A percentile compares a stretch with the other conserved stretches of the same genome.
These are phyloP conservation scores for Posidonia australis DNA, from an alignment of 106 monocot species.

Conservation along the genomic window DNA sequence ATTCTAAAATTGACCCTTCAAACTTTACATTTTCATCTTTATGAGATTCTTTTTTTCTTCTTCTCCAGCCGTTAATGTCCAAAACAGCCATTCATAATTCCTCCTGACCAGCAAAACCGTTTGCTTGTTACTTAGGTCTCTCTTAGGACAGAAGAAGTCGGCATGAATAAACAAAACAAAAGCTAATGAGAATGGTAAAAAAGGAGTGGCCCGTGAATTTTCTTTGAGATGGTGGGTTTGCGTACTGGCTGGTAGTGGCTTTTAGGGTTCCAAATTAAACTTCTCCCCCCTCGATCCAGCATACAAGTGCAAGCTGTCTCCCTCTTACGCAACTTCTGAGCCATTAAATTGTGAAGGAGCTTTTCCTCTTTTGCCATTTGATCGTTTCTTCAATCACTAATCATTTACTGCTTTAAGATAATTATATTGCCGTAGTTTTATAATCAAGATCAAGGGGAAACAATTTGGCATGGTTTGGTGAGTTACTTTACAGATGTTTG, in stretches of 20 bases:
- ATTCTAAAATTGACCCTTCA: background rate
- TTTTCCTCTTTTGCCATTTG: background rate
- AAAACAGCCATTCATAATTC: background rate
- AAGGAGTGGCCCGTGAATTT: background rate
- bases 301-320: background rate
- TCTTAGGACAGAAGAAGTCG: background rate
- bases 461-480: background rate
- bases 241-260: background rate
- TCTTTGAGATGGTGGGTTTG: background rate
- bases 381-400: background rate
- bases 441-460: background rate
- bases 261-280: background rate
- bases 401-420: background rate
- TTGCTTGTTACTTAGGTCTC: background rate
- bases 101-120: background rate
- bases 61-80: background rate
- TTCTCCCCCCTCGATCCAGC: background rate
- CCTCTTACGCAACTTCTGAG: background rate
- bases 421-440: background rate
- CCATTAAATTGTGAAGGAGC: background rate
- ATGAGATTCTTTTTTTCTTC: background rate
- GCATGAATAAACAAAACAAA: slow-evolving; percentile 3
- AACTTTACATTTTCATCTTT: background rate
- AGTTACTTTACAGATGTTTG: background rate
- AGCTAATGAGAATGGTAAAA: background rate